phyloP scores from a whole-genome alignment of 2,329 filamentous ascomycete species.

The Trichoderma endophyticum region DNA sequence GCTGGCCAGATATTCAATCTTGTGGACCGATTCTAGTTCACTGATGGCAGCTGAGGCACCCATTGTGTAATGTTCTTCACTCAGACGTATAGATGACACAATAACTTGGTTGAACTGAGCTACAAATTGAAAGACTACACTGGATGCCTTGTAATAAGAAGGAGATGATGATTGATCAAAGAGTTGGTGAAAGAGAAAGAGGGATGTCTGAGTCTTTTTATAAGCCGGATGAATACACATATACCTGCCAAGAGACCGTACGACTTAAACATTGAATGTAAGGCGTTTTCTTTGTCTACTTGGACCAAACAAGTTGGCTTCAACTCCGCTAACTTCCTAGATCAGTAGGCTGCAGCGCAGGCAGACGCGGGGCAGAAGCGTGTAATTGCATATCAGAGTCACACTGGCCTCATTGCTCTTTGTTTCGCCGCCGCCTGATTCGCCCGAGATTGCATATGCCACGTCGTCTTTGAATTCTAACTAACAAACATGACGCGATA shows the following conservation, averaged over 20 bases:
- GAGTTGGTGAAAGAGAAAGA: not conserved
- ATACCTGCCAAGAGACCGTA: not conserved
- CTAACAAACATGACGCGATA: not conserved
- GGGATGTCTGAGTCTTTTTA: not conserved
- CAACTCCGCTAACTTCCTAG: not conserved
- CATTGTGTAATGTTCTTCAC: not conserved
- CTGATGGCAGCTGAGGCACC: not conserved
- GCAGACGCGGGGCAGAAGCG: slow-evolving; percentile 9
- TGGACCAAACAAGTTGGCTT: not conserved
- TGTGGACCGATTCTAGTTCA: slow-evolving; percentile 39
- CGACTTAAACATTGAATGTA: not conserved
- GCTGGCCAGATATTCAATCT: slow-evolving; percentile 52
- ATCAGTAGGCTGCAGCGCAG: slow-evolving; percentile 3
- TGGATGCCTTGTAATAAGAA: not conserved
- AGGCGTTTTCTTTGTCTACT: not conserved
- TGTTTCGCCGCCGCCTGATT: not conserved
- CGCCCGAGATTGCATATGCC: not conserved
- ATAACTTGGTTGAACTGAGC: not conserved
- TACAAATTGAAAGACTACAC: slow-evolving; percentile 13
- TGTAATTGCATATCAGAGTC: not conserved
- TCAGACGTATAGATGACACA: not conserved
- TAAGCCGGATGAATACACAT: not conserved
- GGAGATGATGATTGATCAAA: not conserved
- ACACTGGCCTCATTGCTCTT: not conserved
- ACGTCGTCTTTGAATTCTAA: not conserved